Conservation (phyloP, 768 basidiomycete species). For the Lactarius indigo region DNA sequence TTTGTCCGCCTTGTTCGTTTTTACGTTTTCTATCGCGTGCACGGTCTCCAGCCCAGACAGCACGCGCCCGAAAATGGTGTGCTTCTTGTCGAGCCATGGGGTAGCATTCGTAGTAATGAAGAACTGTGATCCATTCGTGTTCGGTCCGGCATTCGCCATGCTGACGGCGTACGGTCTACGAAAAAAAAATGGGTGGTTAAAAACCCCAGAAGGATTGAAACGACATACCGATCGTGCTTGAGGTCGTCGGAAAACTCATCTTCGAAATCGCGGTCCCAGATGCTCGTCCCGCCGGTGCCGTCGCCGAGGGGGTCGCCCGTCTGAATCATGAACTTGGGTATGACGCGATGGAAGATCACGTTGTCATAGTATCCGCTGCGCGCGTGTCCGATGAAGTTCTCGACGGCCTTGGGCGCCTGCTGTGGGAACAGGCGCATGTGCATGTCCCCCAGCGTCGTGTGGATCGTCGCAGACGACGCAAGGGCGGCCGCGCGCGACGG, state of each 20-base stretch:
- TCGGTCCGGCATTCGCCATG: slow-evolving; percentile 91
- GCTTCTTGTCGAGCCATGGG: slow-evolving; percentile 89
- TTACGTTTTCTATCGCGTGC: slow-evolving; percentile 88
- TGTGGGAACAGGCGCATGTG: slow-evolving; percentile 85
- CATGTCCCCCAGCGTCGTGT: slow-evolving; percentile 95
- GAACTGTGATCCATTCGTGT: slow-evolving; percentile 95
- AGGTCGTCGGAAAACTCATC: slow-evolving; percentile 90
- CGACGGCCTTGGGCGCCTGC: slow-evolving; percentile 91
- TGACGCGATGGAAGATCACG: slow-evolving; percentile 94
- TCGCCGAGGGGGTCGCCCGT: slow-evolving; percentile 95
- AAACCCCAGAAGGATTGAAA: background rate
- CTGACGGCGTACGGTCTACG: slow-evolving; percentile 88
- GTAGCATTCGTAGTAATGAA: slow-evolving; percentile 96
- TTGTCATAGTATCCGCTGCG: slow-evolving; percentile 89
- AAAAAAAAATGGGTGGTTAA: background rate
- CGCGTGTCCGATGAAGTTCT: slow-evolving; percentile 94
- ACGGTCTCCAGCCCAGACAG: slow-evolving; percentile 85
- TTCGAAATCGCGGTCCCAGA: slow-evolving; percentile 89
- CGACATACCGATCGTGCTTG: slow-evolving; percentile 79
- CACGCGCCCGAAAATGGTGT: slow-evolving; percentile 91
- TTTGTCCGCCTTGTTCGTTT: slow-evolving; percentile 79
- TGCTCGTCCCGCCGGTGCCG: slow-evolving; percentile 86
- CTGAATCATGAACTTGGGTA: slow-evolving; percentile 98
- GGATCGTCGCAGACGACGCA: slow-evolving; percentile 82
- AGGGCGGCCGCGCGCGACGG: slow-evolving; percentile 62